Evolutionary conservation across 75 land plant genomes (phyloP).

Genomic region (Pinus taeda): DNA sequence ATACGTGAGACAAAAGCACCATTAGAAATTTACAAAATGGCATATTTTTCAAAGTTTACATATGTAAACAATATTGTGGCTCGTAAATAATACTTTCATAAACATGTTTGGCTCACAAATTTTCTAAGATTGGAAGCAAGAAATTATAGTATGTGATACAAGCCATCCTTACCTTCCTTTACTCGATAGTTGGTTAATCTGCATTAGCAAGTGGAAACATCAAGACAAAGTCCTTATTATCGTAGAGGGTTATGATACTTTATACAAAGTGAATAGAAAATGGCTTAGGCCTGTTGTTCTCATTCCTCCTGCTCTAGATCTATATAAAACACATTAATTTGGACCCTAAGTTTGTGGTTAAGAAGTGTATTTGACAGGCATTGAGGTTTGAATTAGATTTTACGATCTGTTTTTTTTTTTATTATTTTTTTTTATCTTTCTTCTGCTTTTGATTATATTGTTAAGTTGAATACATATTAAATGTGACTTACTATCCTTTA

Average conservation of each 20-base stretch:
- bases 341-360: slow-evolving; percentile 74
- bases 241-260: slow-evolving; percentile 86
- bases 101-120: too few relatives aligned
- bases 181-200: slow-evolving; percentile 84
- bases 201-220: slow-evolving; percentile 53
- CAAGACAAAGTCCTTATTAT: slow-evolving; percentile 77
- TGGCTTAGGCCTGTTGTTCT: slow-evolving; percentile 96
- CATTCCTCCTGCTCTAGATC: slow-evolving; percentile 67
- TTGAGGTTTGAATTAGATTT: background rate
- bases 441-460: background rate
- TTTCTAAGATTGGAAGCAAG: too few relatives aligned
- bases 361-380: background rate
- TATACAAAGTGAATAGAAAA: slow-evolving; percentile 60
- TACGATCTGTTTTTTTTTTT: background rate
- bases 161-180: slow-evolving; percentile 84
- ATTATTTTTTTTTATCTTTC: background rate
- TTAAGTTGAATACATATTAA: background rate
- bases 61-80: too few relatives aligned
- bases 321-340: slow-evolving; percentile 60
- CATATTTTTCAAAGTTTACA: too few relatives aligned
- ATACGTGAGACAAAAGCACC: too few relatives aligned
- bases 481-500: too few relatives aligned
- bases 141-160: slow-evolving; percentile 63
- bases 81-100: too few relatives aligned
- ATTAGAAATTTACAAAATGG: too few relatives aligned